Evolutionary conservation across 2,329 filamentous ascomycete genomes (phyloP).

Genomic region (Gnomoniopsis sp.): DNA sequence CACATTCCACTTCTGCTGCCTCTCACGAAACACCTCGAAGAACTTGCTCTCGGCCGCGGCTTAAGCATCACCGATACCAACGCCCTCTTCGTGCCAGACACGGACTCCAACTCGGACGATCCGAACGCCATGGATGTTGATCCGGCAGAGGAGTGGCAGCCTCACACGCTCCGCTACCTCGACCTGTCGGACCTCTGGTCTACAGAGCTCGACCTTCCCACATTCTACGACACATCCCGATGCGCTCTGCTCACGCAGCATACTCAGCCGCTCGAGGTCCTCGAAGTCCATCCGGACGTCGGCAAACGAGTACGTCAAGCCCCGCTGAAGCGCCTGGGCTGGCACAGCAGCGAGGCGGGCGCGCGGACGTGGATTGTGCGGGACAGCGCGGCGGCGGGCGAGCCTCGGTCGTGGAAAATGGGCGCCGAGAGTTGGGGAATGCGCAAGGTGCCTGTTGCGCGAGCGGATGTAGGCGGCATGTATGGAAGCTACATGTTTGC

Average conservation of each 20-base stretch:
- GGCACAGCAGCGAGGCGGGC: constrained; percentile 69
- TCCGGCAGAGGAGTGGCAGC: constrained; percentile 39
- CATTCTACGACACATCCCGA: constrained; percentile 43
- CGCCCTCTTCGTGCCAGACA: constrained; percentile 54
- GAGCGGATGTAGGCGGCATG: constrained; percentile 88
- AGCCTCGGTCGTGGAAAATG: constrained; percentile 71
- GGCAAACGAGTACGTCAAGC: constrained; percentile 59
- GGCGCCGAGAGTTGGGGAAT: constrained; percentile 82
- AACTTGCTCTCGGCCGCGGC: constrained; percentile 69
- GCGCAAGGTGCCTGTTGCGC: constrained; percentile 86
- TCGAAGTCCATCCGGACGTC: constrained; percentile 70
- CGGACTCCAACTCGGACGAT: constrained; percentile 3
- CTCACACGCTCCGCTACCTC: constrained; percentile 67
- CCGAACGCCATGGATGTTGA: constrained; percentile 22
- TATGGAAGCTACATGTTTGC: constrained; percentile 74
- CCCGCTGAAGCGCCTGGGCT: constrained; percentile 60
- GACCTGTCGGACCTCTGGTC: constrained; percentile 71
- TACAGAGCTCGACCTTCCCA: constrained; percentile 56
- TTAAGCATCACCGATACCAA: constrained; percentile 65
- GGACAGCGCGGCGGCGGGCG: constrained; percentile 34
- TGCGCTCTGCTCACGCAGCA: constrained; percentile 55
- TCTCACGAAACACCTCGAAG: constrained; percentile 70
- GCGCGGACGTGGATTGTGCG: constrained; percentile 66
- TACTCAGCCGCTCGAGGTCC: constrained; percentile 68
- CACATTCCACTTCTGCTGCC: constrained; percentile 63